Percentiles rank a stretch among this genome's conserved stretches.
These are phyloP conservation scores for Gaeumannomyces sp. DNA, from an alignment of 2,329 filamentous ascomycete species.

Conservation along the genomic window DNA sequence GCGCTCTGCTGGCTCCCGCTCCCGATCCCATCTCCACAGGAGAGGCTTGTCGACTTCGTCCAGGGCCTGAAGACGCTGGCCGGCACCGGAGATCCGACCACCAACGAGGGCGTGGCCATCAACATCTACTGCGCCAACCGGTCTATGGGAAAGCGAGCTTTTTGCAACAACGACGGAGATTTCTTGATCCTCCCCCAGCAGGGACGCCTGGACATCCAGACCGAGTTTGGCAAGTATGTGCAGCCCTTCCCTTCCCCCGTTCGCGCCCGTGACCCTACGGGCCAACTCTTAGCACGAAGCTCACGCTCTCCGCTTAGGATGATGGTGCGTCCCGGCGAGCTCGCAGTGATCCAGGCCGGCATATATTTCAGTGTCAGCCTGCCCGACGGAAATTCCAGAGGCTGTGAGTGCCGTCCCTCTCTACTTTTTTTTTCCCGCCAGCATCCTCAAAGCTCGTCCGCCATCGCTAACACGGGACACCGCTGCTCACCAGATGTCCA, in stretches of 20 bases:
- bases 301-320: conserved; percentile 24
- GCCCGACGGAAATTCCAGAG: conserved; percentile 19
- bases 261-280: background rate
- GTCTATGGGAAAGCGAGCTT: conserved; percentile 40
- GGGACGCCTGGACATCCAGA: conserved; percentile 60
- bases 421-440: too few relatives aligned
- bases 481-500: conserved; percentile 37
- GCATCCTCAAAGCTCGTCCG: conserved; percentile 8
- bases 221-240: conserved; percentile 50
- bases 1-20: conserved; percentile 42
- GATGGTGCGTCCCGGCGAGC: conserved; percentile 58
- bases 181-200: conserved; percentile 60
- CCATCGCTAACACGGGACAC: conserved; percentile 41
- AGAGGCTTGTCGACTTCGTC: conserved; percentile 34
- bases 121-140: conserved; percentile 42
- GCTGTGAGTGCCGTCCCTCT: background rate
- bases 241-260: background rate
- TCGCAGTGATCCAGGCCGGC: conserved; percentile 61
- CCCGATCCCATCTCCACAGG: conserved; percentile 14
- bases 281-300: conserved; percentile 22
- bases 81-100: conserved; percentile 42
- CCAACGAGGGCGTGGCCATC: conserved; percentile 41
- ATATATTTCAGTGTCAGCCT: conserved; percentile 56
- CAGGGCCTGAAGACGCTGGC: conserved; percentile 42
- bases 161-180: conserved; percentile 58